Evolutionary conservation across 441 rosid genomes (phyloP).

Genomic region (Erodium trifolium): DNA sequence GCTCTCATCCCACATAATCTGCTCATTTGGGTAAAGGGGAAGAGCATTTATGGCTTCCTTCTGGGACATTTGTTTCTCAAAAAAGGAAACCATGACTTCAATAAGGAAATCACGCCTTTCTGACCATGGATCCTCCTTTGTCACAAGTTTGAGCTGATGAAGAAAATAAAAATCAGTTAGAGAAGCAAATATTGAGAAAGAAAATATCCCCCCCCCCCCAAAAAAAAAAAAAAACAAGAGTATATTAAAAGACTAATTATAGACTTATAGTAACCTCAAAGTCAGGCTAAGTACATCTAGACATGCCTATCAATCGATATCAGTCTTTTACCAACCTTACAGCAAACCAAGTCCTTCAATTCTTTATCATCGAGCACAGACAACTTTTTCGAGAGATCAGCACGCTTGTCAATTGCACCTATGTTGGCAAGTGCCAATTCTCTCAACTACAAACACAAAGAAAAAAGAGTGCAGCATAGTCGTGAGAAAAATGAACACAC

Average conservation of each 20-base stretch:
- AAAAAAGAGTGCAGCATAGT: constrained; percentile 9
- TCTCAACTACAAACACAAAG: constrained; percentile 48
- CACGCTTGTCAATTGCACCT: constrained; percentile 79
- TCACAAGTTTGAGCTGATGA: constrained; percentile 80
- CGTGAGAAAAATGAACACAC: neutral
- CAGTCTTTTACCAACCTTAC: constrained; percentile 51
- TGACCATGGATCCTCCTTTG: constrained; percentile 81
- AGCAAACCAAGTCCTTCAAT: constrained; percentile 82
- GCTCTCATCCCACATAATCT: constrained; percentile 99
- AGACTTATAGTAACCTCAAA: neutral
- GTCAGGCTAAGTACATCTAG: neutral
- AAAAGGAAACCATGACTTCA: constrained; percentile 90
- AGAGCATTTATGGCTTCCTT: constrained; percentile 98
- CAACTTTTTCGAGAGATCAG: constrained; percentile 84
- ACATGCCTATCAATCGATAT: constrained; percentile 6
- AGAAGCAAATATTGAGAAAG: too few relatives aligned
- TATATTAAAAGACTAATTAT: neutral
- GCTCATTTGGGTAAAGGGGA: constrained; percentile 97
- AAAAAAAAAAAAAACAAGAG: too few relatives aligned
- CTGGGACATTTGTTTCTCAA: constrained; percentile 90
- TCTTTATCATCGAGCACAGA: constrained; percentile 71
- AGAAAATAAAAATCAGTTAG: constrained; percentile 10
- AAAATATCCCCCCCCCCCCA: neutral
- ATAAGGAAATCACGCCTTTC: constrained; percentile 74
- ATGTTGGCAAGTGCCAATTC: constrained; percentile 85